Evolutionary conservation across 495 filamentous ascomycete species (phyloP).

Genomic region (Hypomontagnella monticulosa): DNA sequence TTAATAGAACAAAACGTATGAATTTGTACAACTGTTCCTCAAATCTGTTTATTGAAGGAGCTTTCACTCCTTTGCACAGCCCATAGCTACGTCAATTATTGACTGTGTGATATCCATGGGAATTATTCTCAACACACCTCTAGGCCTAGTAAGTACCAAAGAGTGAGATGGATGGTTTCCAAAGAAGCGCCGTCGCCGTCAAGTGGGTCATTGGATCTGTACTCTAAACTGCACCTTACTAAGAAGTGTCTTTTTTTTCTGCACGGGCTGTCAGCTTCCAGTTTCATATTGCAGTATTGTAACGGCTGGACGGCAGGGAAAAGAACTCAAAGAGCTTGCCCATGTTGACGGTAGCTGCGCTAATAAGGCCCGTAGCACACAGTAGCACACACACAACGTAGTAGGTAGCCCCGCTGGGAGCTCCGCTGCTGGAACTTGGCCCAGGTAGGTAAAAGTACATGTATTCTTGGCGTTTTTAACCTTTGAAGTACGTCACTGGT

Average conservation of each 20-base stretch:
- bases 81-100: conserved; percentile 14
- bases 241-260: background rate
- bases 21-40: conserved; percentile 20
- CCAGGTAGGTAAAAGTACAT: background rate
- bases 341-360: conserved; percentile 9
- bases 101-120: conserved; percentile 9
- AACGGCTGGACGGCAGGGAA: conserved; percentile 10
- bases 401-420: background rate
- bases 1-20: conserved; percentile 3
- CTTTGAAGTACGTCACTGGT: conserved; percentile 39
- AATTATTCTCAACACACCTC: background rate
- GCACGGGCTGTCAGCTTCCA: background rate
- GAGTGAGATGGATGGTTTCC: background rate
- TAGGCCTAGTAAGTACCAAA: background rate
- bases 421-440: background rate
- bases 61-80: background rate
- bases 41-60: conserved; percentile 15
- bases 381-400: background rate
- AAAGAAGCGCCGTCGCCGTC: conserved; percentile 5
- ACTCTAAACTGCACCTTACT: background rate
- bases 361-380: conserved; percentile 22
- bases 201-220: conserved; percentile 9
- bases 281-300: background rate
- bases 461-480: conserved; percentile 30
- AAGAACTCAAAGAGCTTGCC: background rate